Conservation (phyloP, 2,329 filamentous ascomycete species). For the Trichophyton equinum region DNA sequence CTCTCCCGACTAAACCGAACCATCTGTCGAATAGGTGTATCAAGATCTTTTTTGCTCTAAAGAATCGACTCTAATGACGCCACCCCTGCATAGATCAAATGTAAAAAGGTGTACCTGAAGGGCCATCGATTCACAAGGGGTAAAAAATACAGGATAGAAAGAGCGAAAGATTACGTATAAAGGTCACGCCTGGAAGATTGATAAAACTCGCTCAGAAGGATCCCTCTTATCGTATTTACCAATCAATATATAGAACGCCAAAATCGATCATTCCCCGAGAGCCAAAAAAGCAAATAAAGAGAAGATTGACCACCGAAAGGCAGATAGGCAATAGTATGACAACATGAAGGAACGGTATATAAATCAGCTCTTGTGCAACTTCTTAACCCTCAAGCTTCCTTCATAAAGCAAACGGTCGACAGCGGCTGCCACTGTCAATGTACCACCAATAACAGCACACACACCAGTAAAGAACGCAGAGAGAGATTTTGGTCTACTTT, state of each 20-base stretch:
- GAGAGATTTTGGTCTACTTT: slow-evolving; percentile 79
- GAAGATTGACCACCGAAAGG: background rate
- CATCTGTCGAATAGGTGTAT: background rate
- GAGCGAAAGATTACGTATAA: no score
- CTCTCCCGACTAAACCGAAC: background rate
- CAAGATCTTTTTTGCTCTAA: background rate
- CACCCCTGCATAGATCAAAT: background rate
- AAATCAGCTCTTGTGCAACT: slow-evolving; percentile 54
- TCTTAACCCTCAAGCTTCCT: slow-evolving; percentile 71
- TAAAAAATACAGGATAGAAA: no score
- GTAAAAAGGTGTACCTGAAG: background rate
- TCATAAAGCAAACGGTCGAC: slow-evolving; percentile 87
- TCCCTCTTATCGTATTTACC: background rate
- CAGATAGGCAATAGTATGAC: background rate
- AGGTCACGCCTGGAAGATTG: background rate
- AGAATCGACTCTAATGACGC: background rate
- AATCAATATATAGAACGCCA: slow-evolving; percentile 2
- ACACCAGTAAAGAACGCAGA: slow-evolving; percentile 85
- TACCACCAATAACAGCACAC: slow-evolving; percentile 89
- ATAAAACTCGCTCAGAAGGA: background rate
- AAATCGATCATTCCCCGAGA: slow-evolving; percentile 1
- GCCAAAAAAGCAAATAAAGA: background rate
- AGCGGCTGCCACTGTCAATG: slow-evolving; percentile 86
- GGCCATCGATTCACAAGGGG: no score
- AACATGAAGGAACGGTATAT: background rate